Percentiles rank a stretch among this genome's conserved stretches.
These are phyloP conservation scores for Pachysandra terminalis DNA, from an alignment of 164 flowering plant genomes.

Conservation along the genomic window DNA sequence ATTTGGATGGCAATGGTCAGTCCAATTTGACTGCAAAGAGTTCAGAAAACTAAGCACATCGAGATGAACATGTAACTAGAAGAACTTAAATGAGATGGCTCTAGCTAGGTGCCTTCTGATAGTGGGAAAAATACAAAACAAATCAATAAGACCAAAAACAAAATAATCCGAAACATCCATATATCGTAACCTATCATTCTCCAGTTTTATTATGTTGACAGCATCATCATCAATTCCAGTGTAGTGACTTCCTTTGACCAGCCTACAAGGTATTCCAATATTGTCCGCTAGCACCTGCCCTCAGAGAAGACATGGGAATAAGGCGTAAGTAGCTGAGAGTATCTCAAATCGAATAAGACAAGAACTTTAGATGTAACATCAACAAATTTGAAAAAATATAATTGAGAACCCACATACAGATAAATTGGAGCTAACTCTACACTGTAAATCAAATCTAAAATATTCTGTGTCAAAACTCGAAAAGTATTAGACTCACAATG, in stretches of 20 bases:
- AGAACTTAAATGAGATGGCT: no score
- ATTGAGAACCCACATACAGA: no score
- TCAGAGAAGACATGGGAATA: conserved; percentile 9
- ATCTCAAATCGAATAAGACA: background rate
- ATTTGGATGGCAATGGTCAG: no score
- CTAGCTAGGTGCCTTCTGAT: background rate
- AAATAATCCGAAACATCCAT: background rate
- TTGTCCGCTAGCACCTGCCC: conserved; percentile 87
- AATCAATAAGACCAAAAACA: background rate
- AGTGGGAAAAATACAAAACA: background rate
- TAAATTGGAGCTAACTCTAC: no score
- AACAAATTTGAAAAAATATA: background rate
- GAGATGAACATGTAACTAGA: no score
- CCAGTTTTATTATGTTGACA: conserved; percentile 82
- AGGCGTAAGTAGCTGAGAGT: background rate
- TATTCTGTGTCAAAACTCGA: background rate
- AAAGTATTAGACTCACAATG: background rate
- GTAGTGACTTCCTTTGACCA: conserved; percentile 95
- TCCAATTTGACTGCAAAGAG: no score
- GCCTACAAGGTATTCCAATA: conserved; percentile 76
- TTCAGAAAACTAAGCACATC: no score
- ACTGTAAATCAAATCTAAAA: no score
- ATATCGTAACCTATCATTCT: conserved; percentile 68
- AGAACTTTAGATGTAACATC: background rate
- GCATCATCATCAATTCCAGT: conserved; percentile 98